These are phyloP conservation scores for Tripidium arundinaceum DNA, from an alignment of 202 grass and related monocot genomes.

Conservation along the genomic window DNA sequence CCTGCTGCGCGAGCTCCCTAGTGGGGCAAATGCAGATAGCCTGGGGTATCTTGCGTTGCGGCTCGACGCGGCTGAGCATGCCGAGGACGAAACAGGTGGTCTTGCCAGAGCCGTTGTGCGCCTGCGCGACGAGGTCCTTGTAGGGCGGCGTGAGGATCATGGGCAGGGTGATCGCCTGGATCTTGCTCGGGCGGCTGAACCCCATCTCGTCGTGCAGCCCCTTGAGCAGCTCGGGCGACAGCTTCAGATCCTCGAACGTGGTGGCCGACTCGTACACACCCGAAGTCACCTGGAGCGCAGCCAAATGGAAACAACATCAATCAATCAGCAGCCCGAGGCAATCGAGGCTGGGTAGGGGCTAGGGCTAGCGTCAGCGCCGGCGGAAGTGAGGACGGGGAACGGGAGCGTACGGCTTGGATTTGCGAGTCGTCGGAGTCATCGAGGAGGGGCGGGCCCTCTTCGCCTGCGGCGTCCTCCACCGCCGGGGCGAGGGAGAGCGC, in stretches of 20 bases:
- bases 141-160: constrained; percentile 91
- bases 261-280: constrained; percentile 77
- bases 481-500: constrained; percentile 59
- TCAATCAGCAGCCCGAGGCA: not conserved
- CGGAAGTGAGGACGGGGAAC: not conserved
- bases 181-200: constrained; percentile 89
- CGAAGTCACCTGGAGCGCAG: constrained; percentile 56
- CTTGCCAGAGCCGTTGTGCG: constrained; percentile 96
- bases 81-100: constrained; percentile 96
- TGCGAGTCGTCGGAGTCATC: constrained; percentile 82
- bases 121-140: constrained; percentile 93
- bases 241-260: constrained; percentile 81
- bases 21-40: constrained; percentile 97
- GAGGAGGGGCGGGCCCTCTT: constrained; percentile 44
- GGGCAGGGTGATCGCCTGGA: constrained; percentile 88
- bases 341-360: not conserved
- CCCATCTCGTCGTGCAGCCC: constrained; percentile 85
- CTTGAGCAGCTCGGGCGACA: constrained; percentile 75
- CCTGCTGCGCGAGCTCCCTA: constrained; percentile 90
- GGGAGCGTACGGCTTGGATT: constrained; percentile 71
- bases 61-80: constrained; percentile 93
- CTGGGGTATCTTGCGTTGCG: constrained; percentile 55
- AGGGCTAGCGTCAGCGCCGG: not conserved
- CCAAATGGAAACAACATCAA: not conserved
- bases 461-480: constrained; percentile 24